Evolutionary conservation across 2,329 filamentous ascomycete species (phyloP).

Genomic region (Colletotrichum australisinense): DNA sequence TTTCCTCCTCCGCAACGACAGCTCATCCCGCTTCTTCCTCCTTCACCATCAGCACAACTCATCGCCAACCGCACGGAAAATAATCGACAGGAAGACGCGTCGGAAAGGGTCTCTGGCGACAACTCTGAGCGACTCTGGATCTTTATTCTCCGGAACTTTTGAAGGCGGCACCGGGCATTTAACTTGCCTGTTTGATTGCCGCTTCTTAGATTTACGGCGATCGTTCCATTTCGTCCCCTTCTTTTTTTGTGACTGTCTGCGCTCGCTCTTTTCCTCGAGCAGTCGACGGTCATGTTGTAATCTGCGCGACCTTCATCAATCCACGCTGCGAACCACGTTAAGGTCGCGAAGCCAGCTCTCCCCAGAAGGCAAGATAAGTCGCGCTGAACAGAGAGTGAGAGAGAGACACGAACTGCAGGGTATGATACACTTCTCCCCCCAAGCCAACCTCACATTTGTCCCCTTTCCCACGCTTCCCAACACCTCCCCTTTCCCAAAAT

Average conservation of each 20-base stretch:
- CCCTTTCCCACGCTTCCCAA: not conserved
- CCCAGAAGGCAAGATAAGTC: conserved; percentile 11
- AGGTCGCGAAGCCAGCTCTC: conserved; percentile 29
- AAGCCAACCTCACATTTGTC: conserved; percentile 24
- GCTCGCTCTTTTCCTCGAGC: conserved; percentile 17
- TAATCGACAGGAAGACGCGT: conserved; percentile 31
- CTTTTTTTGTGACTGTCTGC: conserved; percentile 30
- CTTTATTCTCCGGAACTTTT: conserved; percentile 7
- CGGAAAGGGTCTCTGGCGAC: conserved; percentile 27
- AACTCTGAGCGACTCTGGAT: conserved; percentile 6
- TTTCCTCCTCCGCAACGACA: conserved; percentile 38
- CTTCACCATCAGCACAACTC: conserved; percentile 34
- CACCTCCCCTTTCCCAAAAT: not conserved
- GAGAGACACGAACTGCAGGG: conserved; percentile 31
- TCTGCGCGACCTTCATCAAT: conserved; percentile 28
- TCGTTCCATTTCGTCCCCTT: conserved; percentile 31
- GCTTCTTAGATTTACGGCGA: conserved; percentile 6
- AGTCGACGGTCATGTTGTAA: conserved; percentile 32
- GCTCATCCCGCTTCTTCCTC: conserved; percentile 26
- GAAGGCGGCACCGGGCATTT: conserved; percentile 20
- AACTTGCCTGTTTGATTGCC: conserved; percentile 31
- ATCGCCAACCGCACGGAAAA: conserved; percentile 17
- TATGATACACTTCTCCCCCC: conserved; percentile 35
- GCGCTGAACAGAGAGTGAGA: conserved; percentile 3
- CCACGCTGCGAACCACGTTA: conserved; percentile 32